phyloP scores from a whole-genome alignment of 2,329 filamentous ascomycete species.

The Thermothelomyces thermophilus region DNA sequence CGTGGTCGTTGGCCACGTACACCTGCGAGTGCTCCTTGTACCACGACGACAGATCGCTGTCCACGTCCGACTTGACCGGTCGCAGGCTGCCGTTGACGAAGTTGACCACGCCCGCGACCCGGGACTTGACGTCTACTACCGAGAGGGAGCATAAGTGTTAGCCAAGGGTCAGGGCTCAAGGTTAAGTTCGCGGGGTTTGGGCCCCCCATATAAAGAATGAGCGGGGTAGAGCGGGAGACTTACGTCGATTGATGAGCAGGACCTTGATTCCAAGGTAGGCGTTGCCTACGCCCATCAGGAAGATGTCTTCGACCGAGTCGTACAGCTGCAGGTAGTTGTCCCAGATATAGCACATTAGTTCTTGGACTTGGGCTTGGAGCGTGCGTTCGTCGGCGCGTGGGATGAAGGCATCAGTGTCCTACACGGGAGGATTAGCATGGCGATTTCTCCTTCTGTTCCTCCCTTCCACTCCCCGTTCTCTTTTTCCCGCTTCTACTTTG shows the following conservation, averaged over 20 bases:
- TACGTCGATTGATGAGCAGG: conserved; percentile 71
- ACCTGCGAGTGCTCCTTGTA: conserved; percentile 77
- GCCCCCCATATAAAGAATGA: neutral
- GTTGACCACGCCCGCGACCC: conserved; percentile 66
- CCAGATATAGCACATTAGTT: conserved; percentile 84
- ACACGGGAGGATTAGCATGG: conserved; percentile 16
- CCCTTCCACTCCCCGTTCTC: neutral
- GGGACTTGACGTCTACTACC: conserved; percentile 55
- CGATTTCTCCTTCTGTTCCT: too few species aligned
- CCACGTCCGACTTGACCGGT: conserved; percentile 71
- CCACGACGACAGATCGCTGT: conserved; percentile 69
- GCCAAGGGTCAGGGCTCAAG: too few species aligned
- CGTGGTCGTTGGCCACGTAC: conserved; percentile 68
- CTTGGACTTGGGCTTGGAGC: conserved; percentile 56
- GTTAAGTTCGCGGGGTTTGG: neutral
- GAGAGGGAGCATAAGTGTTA: neutral
- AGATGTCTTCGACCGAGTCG: conserved; percentile 63
- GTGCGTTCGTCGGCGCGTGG: conserved; percentile 39
- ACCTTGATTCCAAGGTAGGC: conserved; percentile 79
- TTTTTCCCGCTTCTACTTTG: neutral
- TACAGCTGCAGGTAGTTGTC: conserved; percentile 90
- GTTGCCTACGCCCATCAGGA: conserved; percentile 84
- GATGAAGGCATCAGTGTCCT: conserved; percentile 45
- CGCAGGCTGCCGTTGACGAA: conserved; percentile 75
- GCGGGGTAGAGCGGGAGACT: conserved; percentile 12